Evolutionary conservation across 768 basidiomycete genomes (phyloP).

Genomic region (Rhizopogon vesiculosus): DNA sequence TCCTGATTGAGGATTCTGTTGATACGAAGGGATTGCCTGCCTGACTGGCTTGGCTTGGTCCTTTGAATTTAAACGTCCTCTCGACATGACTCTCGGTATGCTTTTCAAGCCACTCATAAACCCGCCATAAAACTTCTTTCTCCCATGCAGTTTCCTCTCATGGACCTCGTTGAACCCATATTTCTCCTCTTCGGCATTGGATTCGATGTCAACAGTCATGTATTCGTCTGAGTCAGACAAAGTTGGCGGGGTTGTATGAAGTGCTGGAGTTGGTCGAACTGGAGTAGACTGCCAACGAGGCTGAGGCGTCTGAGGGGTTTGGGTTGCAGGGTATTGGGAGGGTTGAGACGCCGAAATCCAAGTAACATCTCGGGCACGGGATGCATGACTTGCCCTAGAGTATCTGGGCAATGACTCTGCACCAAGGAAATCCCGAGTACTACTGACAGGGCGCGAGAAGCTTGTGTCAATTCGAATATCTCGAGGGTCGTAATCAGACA

Average conservation of each 20-base stretch:
- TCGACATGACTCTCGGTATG: conserved; percentile 30
- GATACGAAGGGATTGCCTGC: conserved; percentile 19
- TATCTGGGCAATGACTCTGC: conserved; percentile 17
- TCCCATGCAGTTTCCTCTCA: conserved; percentile 21
- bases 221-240: conserved; percentile 30
- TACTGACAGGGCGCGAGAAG: conserved; percentile 22
- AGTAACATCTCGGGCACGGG: conserved; percentile 25
- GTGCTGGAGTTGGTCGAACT: conserved; percentile 20
- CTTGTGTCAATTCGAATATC: conserved; percentile 26
- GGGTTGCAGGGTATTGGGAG: conserved; percentile 20
- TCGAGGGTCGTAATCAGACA: conserved; percentile 22
- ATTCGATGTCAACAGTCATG: conserved; percentile 27
- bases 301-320: conserved; percentile 20
- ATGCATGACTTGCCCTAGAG: conserved; percentile 20
- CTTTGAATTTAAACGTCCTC: conserved; percentile 15
- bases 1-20: conserved; percentile 5
- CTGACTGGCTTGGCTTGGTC: conserved; percentile 19
- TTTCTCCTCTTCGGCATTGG: conserved; percentile 17
- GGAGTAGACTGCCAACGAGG: conserved; percentile 23
- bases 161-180: conserved; percentile 22
- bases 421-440: conserved; percentile 20
- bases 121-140: conserved; percentile 25
- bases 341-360: conserved; percentile 24
- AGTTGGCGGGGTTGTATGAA: conserved; percentile 10
- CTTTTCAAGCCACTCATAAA: conserved; percentile 26